These are phyloP conservation scores for Teratosphaeria epicoccoides DNA, from an alignment of 2,329 filamentous ascomycete species.

Conservation along the genomic window DNA sequence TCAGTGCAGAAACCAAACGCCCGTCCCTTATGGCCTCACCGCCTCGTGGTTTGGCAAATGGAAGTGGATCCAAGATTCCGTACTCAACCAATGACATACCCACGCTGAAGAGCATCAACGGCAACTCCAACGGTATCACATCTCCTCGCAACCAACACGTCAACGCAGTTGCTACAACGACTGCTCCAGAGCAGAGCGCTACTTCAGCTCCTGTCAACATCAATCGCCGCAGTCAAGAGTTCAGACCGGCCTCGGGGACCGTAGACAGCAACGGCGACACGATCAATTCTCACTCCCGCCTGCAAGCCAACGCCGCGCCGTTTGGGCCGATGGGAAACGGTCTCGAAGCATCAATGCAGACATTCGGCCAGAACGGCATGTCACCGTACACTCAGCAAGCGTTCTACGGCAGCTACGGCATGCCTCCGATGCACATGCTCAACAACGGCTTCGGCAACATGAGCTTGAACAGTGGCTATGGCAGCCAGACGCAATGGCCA, in stretches of 20 bases:
- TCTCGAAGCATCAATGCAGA: slow-evolving; percentile 7
- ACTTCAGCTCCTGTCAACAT: slow-evolving; percentile 55
- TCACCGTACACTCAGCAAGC: slow-evolving; percentile 19
- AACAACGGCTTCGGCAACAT: slow-evolving; percentile 59
- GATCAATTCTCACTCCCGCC: slow-evolving; percentile 56
- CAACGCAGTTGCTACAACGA: slow-evolving; percentile 25
- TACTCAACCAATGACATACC: slow-evolving; percentile 86
- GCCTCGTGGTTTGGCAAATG: slow-evolving; percentile 45
- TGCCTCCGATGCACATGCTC: slow-evolving; percentile 54
- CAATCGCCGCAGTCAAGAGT: slow-evolving; percentile 62
- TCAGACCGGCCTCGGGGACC: slow-evolving; percentile 41
- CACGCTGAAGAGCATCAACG: slow-evolving; percentile 61
- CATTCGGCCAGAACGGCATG: slow-evolving; percentile 18
- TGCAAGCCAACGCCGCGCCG: slow-evolving; percentile 69
- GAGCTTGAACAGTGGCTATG: slow-evolving; percentile 38
- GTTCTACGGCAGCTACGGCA: slow-evolving; percentile 41
- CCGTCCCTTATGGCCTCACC: slow-evolving; percentile 45
- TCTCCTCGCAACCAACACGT: slow-evolving; percentile 16
- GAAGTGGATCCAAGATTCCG: slow-evolving; percentile 51
- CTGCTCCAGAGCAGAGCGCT: slow-evolving; percentile 30
- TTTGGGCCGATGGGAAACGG: slow-evolving; percentile 52
- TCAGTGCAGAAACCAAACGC: slow-evolving; percentile 34
- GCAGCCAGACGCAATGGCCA: slow-evolving; percentile 20
- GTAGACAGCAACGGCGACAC: slow-evolving; percentile 37
- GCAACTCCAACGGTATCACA: slow-evolving; percentile 39